Conservation (phyloP, 495 filamentous ascomycete genomes). For the Hypoxylon rickii region DNA sequence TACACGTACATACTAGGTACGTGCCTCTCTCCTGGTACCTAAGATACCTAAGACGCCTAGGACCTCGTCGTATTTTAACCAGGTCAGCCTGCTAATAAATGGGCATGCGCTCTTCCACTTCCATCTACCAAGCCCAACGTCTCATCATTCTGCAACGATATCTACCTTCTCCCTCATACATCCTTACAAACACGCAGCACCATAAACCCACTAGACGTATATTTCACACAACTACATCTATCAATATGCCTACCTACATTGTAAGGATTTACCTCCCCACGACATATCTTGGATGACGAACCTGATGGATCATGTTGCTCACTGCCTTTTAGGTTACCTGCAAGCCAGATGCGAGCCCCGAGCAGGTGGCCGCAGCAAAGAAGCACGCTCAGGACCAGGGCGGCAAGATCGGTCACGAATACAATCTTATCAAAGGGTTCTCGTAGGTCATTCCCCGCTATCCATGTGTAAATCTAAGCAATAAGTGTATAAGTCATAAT, state of each 20-base stretch:
- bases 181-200: constrained; percentile 2
- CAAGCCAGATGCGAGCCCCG: constrained; percentile 64
- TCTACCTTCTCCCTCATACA: constrained; percentile 5
- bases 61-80: too few species aligned
- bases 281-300: constrained; percentile 13
- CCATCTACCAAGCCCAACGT: constrained; percentile 5
- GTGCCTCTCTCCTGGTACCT: constrained; percentile 5
- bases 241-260: constrained; percentile 73
- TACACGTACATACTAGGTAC: not conserved
- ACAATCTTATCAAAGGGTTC: constrained; percentile 86
- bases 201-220: constrained; percentile 16
- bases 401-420: constrained; percentile 81
- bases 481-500: too few species aligned
- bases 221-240: constrained; percentile 19
- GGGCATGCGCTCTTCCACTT: constrained; percentile 15
- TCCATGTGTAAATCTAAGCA: not conserved
- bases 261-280: constrained; percentile 48
- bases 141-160: not conserved
- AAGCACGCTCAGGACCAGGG: constrained; percentile 68
- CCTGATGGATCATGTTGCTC: constrained; percentile 4
- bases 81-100: constrained; percentile 20
- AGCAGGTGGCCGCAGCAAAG: constrained; percentile 77
- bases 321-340: constrained; percentile 68
- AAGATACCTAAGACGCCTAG: too few species aligned
- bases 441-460: constrained; percentile 62